Evolutionary conservation across 306 rosid species (phyloP).

Genomic region (Dryas octopetala): DNA sequence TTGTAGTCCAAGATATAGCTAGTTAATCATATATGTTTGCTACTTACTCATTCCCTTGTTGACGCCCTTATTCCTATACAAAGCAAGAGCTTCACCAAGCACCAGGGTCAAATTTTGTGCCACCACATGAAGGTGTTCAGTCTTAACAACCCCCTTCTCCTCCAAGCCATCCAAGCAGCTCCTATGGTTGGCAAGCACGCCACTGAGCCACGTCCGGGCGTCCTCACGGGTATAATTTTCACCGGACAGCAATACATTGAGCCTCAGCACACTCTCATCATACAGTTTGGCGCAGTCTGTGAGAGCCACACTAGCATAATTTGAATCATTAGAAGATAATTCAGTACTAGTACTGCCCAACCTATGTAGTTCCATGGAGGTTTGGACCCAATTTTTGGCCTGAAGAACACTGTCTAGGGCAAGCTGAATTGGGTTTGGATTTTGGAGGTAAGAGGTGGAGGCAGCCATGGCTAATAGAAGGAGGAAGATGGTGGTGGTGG

Average conservation of each 20-base stretch:
- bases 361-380: constrained; percentile 17
- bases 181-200: constrained; percentile 51
- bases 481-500: constrained; percentile 28
- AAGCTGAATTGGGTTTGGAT: constrained; percentile 29
- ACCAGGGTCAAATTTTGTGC: constrained; percentile 39
- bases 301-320: constrained; percentile 24
- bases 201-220: constrained; percentile 53
- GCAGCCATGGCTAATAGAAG: constrained; percentile 24
- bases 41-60: constrained; percentile 21
- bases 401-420: constrained; percentile 14
- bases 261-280: constrained; percentile 49
- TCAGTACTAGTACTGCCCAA: background rate
- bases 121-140: background rate
- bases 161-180: constrained; percentile 54
- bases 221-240: constrained; percentile 34
- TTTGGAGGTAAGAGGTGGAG: constrained; percentile 29
- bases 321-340: background rate
- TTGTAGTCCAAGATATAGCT: background rate
- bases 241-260: constrained; percentile 30
- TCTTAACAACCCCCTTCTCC: constrained; percentile 36
- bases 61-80: constrained; percentile 23
- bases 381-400: constrained; percentile 39
- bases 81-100: constrained; percentile 47
- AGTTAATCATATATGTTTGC: background rate
- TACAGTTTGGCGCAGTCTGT: constrained; percentile 60